A percentile compares a stretch with the other conserved stretches of the same genome.
phyloP scores from a whole-genome alignment of 176 grass and related monocot species.

The Eleusine indica region DNA sequence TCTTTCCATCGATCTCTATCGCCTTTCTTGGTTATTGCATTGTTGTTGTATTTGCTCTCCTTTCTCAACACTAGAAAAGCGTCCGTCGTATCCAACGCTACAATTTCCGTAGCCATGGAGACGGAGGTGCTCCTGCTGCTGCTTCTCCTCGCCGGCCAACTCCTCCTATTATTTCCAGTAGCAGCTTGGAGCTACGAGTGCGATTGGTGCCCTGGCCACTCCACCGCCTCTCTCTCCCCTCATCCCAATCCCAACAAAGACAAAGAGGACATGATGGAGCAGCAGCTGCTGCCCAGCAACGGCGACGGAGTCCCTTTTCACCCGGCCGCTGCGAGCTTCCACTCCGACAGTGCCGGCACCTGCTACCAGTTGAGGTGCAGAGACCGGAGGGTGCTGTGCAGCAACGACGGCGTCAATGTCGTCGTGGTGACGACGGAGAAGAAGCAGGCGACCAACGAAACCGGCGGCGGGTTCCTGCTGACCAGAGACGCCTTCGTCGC shows the following conservation, averaged over 20 bases:
- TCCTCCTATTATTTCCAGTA: background rate
- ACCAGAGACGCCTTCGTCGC: conserved; percentile 48
- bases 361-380: conserved; percentile 73
- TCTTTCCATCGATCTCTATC: too few species aligned
- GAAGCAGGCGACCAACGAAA: conserved; percentile 14
- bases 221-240: conserved; percentile 47
- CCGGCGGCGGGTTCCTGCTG: conserved; percentile 38
- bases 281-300: background rate
- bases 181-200: background rate
- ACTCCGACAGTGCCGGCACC: conserved; percentile 7
- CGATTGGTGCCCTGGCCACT: conserved; percentile 55
- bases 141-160: background rate
- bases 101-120: too few species aligned
- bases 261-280: too few species aligned
- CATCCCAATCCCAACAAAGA: background rate
- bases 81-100: too few species aligned
- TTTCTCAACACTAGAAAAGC: too few species aligned
- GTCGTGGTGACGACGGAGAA: conserved; percentile 26
- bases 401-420: conserved; percentile 53
- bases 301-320: conserved; percentile 20
- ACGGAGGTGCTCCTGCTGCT: background rate
- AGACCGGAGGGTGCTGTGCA: conserved; percentile 36
- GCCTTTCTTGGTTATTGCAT: too few species aligned
- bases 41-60: too few species aligned
- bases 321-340: conserved; percentile 35